Base-by-base conservation (phyloP, 306 rosid genomes). In the Cicer pinnatifidum region DNA sequence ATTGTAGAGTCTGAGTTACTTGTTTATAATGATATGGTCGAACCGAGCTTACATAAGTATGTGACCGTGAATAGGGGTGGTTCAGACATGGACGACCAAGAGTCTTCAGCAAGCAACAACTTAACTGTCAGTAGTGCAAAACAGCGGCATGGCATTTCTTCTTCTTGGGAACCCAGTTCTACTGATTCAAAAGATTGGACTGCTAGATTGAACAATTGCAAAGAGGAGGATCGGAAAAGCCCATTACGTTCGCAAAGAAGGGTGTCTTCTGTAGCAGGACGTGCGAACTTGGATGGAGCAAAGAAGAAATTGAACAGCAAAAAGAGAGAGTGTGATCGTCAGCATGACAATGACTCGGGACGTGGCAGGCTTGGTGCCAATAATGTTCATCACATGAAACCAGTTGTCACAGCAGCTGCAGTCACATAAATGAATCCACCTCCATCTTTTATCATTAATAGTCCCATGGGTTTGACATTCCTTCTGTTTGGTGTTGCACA, bases 21-120 rank as follows among this genome's bases (percentile, higher is more conserved):
- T 48, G 84, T 82, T 76, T 60, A 47, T 16, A 96, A 93, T 69
- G 97, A 93, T 73, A 78, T 89, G 67, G 81, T 71, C 77, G 88
- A 91, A 79, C 91, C 96, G 1, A 91, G 97, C 76, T 87, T 93
- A 67, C 98, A 93, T 19, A 93, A 85, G 83, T 93, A 89, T 48
- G 91, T 88, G 81, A 93, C 98, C 8, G 85, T 93, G 69, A 84
- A 75, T 40, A 77, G 86, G 19, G 69, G 78, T 52, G 81, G 63
- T 46, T 81, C 48, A 52, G 97, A 88, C 62, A 77, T 80, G 85
- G 96, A 93, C 68, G 91, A 87, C 38, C 92, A 88, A 64, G 96
- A 88, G 78, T 88, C 96, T 51, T 91, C 94, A 2, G 94, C 89
- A 41, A 88, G 96, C 78, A 91, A 82, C 78, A 91, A 89, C 78